Conservation (phyloP, 1,284 basidiomycete genomes). For the Trichosporon sp. region DNA sequence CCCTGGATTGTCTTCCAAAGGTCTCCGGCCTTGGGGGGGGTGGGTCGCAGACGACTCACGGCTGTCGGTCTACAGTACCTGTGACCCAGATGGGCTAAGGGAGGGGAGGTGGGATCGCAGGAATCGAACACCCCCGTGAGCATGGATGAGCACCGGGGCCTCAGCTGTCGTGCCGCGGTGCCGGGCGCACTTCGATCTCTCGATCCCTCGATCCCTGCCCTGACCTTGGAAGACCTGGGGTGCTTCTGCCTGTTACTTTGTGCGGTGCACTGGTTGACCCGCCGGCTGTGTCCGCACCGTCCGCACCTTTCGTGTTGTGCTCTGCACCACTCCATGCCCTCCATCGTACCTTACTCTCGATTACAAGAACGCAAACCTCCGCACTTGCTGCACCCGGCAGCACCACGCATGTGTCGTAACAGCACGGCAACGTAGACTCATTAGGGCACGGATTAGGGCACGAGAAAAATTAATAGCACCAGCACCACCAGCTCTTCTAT, state of each 20-base stretch:
- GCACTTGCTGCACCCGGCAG: not conserved
- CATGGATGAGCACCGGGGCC: not conserved
- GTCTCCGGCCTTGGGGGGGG: not conserved
- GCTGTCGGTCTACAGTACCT: no score
- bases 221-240: not conserved
- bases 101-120: conserved; percentile 1
- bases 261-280: not conserved
- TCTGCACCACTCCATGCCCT: not conserved
- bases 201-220: not conserved
- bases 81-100: not conserved
- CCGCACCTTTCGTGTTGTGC: not conserved
- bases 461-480: not conserved
- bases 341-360: conserved; percentile 1
- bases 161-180: not conserved
- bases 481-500: not conserved
- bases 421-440: not conserved
- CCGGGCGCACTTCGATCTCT: not conserved
- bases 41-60: no score
- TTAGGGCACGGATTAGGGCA: not conserved
- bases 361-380: conserved; percentile 4
- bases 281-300: not conserved
- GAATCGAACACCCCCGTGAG: conserved; percentile 11
- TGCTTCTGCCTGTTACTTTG: not conserved
- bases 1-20: not conserved
- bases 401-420: not conserved